Percentiles rank a stretch among this genome's conserved stretches.
phyloP scores from a whole-genome alignment of 1,284 basidiomycete species.

The Cronartium quercuum region DNA sequence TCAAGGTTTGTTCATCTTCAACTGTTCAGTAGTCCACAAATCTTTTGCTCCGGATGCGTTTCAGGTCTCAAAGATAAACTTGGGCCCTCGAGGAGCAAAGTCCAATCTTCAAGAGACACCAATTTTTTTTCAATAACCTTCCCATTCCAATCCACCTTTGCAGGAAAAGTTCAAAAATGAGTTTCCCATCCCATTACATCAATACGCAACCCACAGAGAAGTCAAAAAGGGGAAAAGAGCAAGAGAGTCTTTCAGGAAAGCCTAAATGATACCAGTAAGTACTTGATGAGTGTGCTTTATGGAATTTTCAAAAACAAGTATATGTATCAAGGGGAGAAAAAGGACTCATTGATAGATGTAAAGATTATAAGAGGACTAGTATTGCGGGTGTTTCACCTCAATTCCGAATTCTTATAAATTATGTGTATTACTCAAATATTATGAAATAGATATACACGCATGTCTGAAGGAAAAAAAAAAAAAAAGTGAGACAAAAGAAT shows the following conservation, averaged over 20 bases:
- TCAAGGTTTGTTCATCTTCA: not conserved
- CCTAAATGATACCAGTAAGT: not conserved
- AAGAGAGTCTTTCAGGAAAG: not conserved
- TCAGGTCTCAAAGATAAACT: not conserved
- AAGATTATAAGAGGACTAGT: not conserved
- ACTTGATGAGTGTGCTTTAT: not conserved
- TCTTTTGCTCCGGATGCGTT: not conserved
- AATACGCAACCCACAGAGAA: not conserved
- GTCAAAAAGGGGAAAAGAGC: not conserved
- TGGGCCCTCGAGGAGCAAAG: not conserved
- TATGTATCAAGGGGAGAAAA: not conserved
- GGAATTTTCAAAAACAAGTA: not conserved
- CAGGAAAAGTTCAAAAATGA: not conserved
- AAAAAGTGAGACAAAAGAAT: no score
- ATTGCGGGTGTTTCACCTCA: no score
- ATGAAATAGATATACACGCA: no score
- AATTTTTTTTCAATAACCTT: not conserved
- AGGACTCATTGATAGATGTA: not conserved
- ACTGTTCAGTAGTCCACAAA: not conserved
- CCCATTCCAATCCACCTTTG: no score
- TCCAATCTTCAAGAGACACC: not conserved
- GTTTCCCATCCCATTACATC: not conserved
- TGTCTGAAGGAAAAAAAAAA: no score
- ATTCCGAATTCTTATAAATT: no score
- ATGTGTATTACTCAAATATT: no score